Conservation (phyloP, 441 rosid species). For the Arabidopsis hybrid region DNA sequence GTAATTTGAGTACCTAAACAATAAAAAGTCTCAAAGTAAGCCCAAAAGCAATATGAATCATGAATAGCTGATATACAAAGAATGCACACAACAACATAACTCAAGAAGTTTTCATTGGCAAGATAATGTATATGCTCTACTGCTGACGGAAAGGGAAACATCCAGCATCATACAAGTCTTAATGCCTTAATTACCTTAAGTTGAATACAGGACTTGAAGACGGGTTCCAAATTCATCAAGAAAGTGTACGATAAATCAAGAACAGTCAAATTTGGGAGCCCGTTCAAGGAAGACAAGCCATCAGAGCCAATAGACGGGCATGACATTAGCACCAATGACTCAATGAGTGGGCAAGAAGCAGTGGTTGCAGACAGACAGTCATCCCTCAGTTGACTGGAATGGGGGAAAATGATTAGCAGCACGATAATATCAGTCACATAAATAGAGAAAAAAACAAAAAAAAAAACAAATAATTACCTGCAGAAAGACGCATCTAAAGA, state of each 20-base stretch:
- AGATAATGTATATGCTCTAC: conserved; percentile 4
- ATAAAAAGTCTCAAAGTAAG: conserved; percentile 16
- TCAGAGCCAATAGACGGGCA: conserved; percentile 86
- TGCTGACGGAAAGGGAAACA: conserved; percentile 17
- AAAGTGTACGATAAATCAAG: conserved; percentile 95
- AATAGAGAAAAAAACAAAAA: not conserved
- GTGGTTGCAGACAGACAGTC: conserved; percentile 86
- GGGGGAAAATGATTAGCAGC: conserved; percentile 20
- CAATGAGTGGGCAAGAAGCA: conserved; percentile 81
- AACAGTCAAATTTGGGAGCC: conserved; percentile 65
- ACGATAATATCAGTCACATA: not conserved
- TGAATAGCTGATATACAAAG: conserved; percentile 19
- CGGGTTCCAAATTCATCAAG: conserved; percentile 82
- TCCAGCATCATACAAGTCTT: conserved; percentile 19
- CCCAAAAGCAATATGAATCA: conserved; percentile 14
- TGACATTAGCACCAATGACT: conserved; percentile 89
- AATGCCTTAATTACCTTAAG: conserved; percentile 61
- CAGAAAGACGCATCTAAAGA: conserved; percentile 99
- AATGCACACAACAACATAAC: not conserved
- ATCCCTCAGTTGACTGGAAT: conserved; percentile 88
- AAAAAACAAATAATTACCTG: conserved; percentile 54
- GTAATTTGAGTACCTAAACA: conserved; percentile 84
- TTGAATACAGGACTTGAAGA: conserved; percentile 83
- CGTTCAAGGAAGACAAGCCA: conserved; percentile 75
- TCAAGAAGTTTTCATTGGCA: not conserved